phyloP scores from a whole-genome alignment of 1,139 yeast species.

The Hyphopichia pseudoburtonii region DNA sequence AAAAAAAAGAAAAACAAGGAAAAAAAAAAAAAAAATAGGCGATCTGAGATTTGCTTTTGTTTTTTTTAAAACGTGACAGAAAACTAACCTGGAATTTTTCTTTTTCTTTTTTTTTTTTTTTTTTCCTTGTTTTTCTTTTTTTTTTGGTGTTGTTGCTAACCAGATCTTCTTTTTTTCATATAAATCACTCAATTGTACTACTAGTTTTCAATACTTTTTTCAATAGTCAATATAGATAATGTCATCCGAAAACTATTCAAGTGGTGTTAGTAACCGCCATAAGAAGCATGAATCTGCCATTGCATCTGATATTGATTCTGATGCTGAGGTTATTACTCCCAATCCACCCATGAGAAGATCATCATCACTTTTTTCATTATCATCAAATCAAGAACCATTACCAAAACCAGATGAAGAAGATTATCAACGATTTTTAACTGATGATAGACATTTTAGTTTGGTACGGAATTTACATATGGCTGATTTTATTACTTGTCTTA shows the following conservation, averaged over 20 bases:
- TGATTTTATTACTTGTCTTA: constrained; percentile 88
- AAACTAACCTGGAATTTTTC: neutral
- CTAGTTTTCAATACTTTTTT: neutral
- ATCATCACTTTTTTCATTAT: constrained; percentile 42
- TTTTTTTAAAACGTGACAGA: constrained; percentile 1
- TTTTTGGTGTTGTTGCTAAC: too few species aligned
- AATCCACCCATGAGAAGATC: constrained; percentile 40
- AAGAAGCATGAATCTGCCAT: constrained; percentile 32
- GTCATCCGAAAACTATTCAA: neutral
- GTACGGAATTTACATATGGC: constrained; percentile 88
- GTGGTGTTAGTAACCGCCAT: neutral
- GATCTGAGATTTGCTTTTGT: too few species aligned
- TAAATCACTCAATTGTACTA: neutral
- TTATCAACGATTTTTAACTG: constrained; percentile 74
- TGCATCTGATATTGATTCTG: constrained; percentile 32
- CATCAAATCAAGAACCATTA: constrained; percentile 40
- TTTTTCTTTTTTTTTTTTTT: neutral
- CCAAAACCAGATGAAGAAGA: constrained; percentile 73
- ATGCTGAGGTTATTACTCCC: constrained; percentile 25
- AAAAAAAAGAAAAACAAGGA: too few species aligned
- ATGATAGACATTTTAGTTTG: constrained; percentile 75
- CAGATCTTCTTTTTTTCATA: too few species aligned
- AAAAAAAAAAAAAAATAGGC: too few species aligned
- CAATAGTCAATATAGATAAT: neutral
- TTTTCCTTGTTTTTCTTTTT: neutral